Percentiles rank a stretch among this genome's conserved stretches.
Evolutionary conservation across 148 eudicot species (phyloP).

Genomic region (Vaccinium myrtillus): DNA sequence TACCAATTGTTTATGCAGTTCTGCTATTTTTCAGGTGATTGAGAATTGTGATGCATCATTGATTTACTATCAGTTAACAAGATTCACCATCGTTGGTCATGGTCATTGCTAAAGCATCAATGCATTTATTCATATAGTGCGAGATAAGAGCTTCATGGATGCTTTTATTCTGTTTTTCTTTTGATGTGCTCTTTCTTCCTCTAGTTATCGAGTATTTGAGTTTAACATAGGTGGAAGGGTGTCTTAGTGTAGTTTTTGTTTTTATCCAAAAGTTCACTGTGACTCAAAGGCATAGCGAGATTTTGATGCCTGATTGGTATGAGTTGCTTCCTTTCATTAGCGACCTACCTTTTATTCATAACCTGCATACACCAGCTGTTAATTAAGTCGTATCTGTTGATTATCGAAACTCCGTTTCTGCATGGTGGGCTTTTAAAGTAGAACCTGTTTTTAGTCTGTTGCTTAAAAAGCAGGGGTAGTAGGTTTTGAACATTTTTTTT

Average conservation of each 20-base stretch:
- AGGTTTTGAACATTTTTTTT: neutral
- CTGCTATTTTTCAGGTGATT: neutral
- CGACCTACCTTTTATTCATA: neutral
- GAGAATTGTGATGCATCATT: neutral
- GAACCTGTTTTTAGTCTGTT: neutral
- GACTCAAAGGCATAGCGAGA: neutral
- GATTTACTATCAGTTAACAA: neutral
- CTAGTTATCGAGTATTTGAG: neutral
- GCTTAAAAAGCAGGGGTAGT: neutral
- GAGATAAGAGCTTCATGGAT: neutral
- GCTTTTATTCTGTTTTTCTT: neutral
- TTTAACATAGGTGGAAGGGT: neutral
- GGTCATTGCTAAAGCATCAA: neutral
- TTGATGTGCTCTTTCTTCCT: neutral
- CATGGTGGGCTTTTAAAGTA: neutral
- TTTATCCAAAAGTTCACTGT: neutral
- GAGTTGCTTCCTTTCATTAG: neutral
- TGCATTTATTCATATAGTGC: neutral
- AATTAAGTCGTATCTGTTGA: neutral
- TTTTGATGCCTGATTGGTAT: neutral
- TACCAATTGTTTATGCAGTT: neutral
- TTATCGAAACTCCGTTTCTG: neutral
- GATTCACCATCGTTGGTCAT: neutral
- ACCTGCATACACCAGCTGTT: slow-evolving; percentile 1
- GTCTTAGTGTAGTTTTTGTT: neutral